A percentile compares a stretch with the other conserved stretches of the same genome.
phyloP scores from a whole-genome alignment of 2,329 filamentous ascomycete genomes.

The Dactylellina cionopaga region DNA sequence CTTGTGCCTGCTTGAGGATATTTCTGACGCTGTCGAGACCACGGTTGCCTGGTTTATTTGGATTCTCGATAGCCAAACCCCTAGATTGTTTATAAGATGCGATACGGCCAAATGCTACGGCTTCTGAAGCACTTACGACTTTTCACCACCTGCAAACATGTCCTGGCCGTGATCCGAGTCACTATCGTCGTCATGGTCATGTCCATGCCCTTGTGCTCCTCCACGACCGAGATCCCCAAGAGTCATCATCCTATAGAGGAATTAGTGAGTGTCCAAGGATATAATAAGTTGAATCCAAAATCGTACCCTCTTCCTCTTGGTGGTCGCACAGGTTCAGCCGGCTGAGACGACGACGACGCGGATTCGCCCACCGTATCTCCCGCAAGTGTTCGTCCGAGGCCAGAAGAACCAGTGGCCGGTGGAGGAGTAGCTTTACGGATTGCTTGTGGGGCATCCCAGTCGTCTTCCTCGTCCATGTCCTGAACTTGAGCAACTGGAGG shows the following conservation, averaged over 20 bases:
- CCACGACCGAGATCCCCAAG: slow-evolving; percentile 36
- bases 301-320: slow-evolving; percentile 45
- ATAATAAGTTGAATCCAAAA: background rate
- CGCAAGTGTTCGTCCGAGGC: slow-evolving; percentile 23
- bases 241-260: slow-evolving; percentile 34
- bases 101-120: slow-evolving; percentile 58
- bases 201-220: slow-evolving; percentile 13
- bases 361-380: slow-evolving; percentile 25
- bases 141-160: slow-evolving; percentile 84
- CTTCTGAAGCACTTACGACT: slow-evolving; percentile 72
- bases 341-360: background rate
- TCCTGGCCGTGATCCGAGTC: slow-evolving; percentile 72
- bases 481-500: slow-evolving; percentile 7
- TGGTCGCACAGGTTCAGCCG: slow-evolving; percentile 8
- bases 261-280: background rate
- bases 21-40: slow-evolving; percentile 64
- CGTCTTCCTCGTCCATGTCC: slow-evolving; percentile 22
- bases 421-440: slow-evolving; percentile 44
- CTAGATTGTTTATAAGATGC: slow-evolving; percentile 56
- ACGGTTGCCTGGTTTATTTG: slow-evolving; percentile 57
- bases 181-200: slow-evolving; percentile 69
- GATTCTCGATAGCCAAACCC: slow-evolving; percentile 74
- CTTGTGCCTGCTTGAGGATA: slow-evolving; percentile 72
- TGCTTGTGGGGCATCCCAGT: slow-evolving; percentile 44
- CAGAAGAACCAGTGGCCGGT: slow-evolving; percentile 5